These are phyloP conservation scores for Pythium angustatum DNA, from an alignment of 352 stramenopile genomes.

Conservation along the genomic window DNA sequence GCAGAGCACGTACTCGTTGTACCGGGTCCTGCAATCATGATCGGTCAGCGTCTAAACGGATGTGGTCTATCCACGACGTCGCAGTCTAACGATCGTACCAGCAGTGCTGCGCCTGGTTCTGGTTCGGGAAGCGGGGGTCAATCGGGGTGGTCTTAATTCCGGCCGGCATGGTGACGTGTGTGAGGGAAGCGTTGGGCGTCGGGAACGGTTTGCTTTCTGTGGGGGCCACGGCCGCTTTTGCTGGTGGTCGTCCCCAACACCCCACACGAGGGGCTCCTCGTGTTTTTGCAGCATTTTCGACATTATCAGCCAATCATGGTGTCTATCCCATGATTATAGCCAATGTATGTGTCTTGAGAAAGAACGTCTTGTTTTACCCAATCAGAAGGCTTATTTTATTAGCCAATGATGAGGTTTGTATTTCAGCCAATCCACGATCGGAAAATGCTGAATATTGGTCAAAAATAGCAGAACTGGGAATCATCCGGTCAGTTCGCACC, in stretches of 20 bases:
- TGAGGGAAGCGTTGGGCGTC: background rate
- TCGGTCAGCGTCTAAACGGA: background rate
- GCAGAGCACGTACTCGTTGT: slow-evolving; percentile 98
- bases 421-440: slow-evolving; percentile 5
- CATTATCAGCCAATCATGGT: slow-evolving; percentile 20
- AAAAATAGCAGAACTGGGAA: background rate
- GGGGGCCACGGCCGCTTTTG: background rate
- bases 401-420: background rate
- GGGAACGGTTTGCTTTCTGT: slow-evolving; percentile 24
- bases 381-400: background rate
- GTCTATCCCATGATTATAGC: too few relatives aligned
- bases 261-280: slow-evolving; percentile 8
- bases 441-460: background rate
- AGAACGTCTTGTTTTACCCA: too few relatives aligned
- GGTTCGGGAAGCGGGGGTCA: slow-evolving; percentile 86
- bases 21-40: slow-evolving; percentile 76
- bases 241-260: slow-evolving; percentile 24
- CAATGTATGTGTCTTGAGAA: too few relatives aligned
- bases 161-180: slow-evolving; percentile 43
- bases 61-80: too few relatives aligned
- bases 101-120: slow-evolving; percentile 88
- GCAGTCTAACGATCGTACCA: slow-evolving; percentile 37
- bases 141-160: slow-evolving; percentile 85
- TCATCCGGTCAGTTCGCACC: background rate
- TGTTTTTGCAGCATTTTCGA: slow-evolving; percentile 25